These are phyloP conservation scores for Microcos paniculata DNA, from an alignment of 345 rosid genomes.

Conservation along the genomic window DNA sequence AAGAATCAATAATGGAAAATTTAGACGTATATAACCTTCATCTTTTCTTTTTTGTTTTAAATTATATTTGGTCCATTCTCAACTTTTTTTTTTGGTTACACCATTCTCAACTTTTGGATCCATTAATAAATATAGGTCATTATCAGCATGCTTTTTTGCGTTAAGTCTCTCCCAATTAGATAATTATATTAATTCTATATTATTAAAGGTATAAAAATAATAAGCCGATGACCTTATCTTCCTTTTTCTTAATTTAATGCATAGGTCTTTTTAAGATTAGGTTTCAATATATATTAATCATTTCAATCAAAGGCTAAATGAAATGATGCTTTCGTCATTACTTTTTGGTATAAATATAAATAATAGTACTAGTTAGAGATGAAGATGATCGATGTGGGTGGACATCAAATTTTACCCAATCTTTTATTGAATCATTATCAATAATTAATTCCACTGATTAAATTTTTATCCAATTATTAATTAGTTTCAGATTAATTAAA, in stretches of 20 bases:
- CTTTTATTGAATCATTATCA: background rate
- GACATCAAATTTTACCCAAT: background rate
- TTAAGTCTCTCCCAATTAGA: background rate
- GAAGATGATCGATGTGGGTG: background rate
- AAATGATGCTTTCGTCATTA: slow-evolving; percentile 18
- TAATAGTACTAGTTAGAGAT: no score
- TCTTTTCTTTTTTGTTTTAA: background rate
- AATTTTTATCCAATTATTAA: no score
- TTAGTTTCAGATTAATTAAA: no score
- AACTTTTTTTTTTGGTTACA: no score
- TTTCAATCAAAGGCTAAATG: slow-evolving; percentile 2
- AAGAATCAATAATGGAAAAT: background rate
- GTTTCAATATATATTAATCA: slow-evolving; percentile 16
- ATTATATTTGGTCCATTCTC: background rate
- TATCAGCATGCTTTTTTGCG: slow-evolving; percentile 26
- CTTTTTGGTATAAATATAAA: slow-evolving; percentile 1
- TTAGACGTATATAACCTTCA: no score
- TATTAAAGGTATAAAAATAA: background rate
- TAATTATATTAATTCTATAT: background rate
- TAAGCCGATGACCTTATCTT: slow-evolving; percentile 14
- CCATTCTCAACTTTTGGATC: slow-evolving; percentile 19
- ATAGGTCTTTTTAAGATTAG: slow-evolving; percentile 26
- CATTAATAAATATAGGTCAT: slow-evolving; percentile 8
- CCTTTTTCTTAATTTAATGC: slow-evolving; percentile 15
- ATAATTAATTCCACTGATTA: no score